Conservation (phyloP, 345 rosid genomes). For the Populus nigra region DNA sequence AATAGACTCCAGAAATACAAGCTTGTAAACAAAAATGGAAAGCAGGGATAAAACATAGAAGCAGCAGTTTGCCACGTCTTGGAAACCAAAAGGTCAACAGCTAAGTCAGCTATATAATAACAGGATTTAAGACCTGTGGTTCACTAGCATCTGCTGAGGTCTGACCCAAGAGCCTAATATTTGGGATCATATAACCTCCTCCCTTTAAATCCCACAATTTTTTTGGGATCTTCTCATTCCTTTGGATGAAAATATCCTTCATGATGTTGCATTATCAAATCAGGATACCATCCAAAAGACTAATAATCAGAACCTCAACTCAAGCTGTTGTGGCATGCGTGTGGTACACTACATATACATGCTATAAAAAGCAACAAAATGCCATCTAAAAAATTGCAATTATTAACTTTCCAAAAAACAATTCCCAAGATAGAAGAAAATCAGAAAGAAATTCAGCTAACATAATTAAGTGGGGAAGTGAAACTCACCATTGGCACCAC, state of each 20-base stretch:
- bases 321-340: neutral
- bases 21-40: neutral
- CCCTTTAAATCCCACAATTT: neutral
- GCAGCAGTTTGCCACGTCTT: neutral
- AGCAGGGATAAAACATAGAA: neutral
- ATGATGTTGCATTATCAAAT: neutral
- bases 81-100: neutral
- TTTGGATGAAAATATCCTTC: neutral
- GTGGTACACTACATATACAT: neutral
- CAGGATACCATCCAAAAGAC: neutral
- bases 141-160: neutral
- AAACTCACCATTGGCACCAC: conserved; percentile 91
- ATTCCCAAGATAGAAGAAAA: neutral
- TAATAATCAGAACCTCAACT: neutral
- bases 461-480: conserved; percentile 1
- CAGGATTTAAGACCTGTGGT: neutral
- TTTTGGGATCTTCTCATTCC: neutral
- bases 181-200: neutral
- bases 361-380: neutral
- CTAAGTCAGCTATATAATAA: neutral
- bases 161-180: neutral
- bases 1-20: neutral
- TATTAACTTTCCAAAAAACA: neutral
- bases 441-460: neutral
- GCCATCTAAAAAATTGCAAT: neutral